Base-by-base conservation (phyloP, 2,329 filamentous ascomycete species). In the Parascedosporium putredinis region DNA sequence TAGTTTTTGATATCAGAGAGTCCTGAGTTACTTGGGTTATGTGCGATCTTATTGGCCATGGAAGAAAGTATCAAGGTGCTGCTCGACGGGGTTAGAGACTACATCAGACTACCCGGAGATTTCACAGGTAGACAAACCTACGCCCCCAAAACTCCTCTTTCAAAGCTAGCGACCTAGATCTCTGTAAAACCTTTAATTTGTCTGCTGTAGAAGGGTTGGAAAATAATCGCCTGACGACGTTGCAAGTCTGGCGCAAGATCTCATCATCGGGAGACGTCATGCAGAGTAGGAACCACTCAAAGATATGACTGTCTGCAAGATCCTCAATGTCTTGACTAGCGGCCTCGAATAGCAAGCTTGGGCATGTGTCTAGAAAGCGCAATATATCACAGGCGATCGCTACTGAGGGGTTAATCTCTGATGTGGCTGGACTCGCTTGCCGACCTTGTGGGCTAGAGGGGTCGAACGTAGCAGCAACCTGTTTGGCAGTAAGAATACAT, bases 331-430 rank as follows among this genome's bases (percentile, higher is more conserved):
- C 14, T 18, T 20, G 24, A 27, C 16, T 14, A 9, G 16, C 49
- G 6, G 36, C 14, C 25, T 42, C 31, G 1, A 67, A 51, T 9
- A 69, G 54, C 4, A 60, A 57, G 7, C 52, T 52, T 54, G 48
- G 79, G 1, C 73, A 78, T 5, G 73, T 70, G 54, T 77, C 70
- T 9, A 84, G 60, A 51, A 83, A 83, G 38, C 71, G 67, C 9
- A 84, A 64, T 47, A 81, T 78, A 52, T 70, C 72, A 58, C 71
- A 72, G 22, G 73, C 64, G 56, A 78, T 67, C 44, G 64, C 62
- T 20, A 66, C 62, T 20, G 67, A 68, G 3, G 65, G 60, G n/a
- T 62, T 42, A 22, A 34, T n/a, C 31, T 50, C 48, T 4, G 24
- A n/a, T 24, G 16, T 25, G 20, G n/a, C 34, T 16, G 16, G 20